Evolutionary conservation across 305 asterid species (phyloP).

Genomic region (Fraxinus velutina): DNA sequence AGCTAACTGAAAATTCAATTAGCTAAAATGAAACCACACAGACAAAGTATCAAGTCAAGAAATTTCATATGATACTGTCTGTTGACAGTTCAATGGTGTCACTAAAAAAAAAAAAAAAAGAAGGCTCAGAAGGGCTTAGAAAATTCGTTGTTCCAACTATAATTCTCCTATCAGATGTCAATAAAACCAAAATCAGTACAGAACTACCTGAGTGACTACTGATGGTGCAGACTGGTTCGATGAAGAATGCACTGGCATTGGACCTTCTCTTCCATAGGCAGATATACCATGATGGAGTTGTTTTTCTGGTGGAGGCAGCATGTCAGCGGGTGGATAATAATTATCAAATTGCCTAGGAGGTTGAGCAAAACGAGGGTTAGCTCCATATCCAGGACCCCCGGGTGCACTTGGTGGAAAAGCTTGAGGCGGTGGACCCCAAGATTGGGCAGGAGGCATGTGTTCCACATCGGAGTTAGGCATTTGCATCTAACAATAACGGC

Average conservation of each 20-base stretch:
- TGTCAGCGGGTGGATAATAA: constrained; percentile 67
- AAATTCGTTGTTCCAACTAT: neutral
- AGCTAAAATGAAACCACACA: neutral
- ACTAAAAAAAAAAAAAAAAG: neutral
- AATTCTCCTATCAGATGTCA: neutral
- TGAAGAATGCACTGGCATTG: constrained; percentile 58
- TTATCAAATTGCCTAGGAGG: constrained; percentile 77
- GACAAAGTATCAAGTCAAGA: neutral
- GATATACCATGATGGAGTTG: constrained; percentile 91
- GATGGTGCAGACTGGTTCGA: constrained; percentile 64
- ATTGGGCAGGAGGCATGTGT: constrained; percentile 67
- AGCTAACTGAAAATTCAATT: neutral
- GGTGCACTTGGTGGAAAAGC: constrained; percentile 55
- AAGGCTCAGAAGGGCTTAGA: neutral
- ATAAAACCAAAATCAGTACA: constrained; percentile 10
- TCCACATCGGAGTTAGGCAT: constrained; percentile 59
- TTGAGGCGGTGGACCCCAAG: constrained; percentile 90
- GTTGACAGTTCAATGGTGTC: neutral
- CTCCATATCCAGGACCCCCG: constrained; percentile 68
- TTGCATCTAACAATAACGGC: constrained; percentile 64
- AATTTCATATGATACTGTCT: neutral
- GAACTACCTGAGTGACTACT: constrained; percentile 74
- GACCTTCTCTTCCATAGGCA: constrained; percentile 81
- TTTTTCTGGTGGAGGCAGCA: constrained; percentile 63
- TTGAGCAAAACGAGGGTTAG: constrained; percentile 64